Conservation (phyloP, 1,284 basidiomycete genomes). For the Trichosporon sp. region DNA sequence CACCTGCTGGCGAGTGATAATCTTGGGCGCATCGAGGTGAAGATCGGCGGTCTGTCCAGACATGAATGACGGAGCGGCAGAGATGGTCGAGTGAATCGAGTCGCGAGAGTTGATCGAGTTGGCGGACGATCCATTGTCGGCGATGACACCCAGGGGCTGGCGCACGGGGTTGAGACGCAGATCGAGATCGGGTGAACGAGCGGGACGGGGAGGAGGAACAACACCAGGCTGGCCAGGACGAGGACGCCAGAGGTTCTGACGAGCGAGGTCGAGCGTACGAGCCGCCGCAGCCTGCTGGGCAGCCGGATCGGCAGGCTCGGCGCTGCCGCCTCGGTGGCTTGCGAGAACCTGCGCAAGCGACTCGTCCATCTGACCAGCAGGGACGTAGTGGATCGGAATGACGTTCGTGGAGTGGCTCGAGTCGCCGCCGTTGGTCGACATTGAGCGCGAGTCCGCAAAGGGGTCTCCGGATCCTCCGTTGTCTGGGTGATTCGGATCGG, state of each 20-base stretch:
- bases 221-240: conserved; percentile 11
- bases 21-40: conserved; percentile 46
- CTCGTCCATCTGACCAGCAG: conserved; percentile 28
- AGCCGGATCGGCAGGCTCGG: conserved; percentile 5
- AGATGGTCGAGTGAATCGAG: conserved; percentile 33
- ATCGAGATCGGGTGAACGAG: conserved; percentile 46
- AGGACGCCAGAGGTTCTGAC: conserved; percentile 39
- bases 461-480: conserved; percentile 33
- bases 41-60: conserved; percentile 42
- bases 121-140: conserved; percentile 10
- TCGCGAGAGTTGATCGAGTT: conserved; percentile 20
- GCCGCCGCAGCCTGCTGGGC: conserved; percentile 27
- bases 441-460: conserved; percentile 40
- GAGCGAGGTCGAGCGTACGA: conserved; percentile 37
- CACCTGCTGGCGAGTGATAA: conserved; percentile 46
- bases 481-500: conserved; percentile 34
- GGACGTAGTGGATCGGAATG: conserved; percentile 48
- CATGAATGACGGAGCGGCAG: conserved; percentile 42
- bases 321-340: conserved; percentile 10
- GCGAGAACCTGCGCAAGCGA: conserved; percentile 6
- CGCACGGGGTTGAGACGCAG: conserved; percentile 33
- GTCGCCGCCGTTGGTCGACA: conserved; percentile 33
- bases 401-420: conserved; percentile 41
- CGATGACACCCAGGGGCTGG: not conserved
- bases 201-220: conserved; percentile 37